These are phyloP conservation scores for Pholiota conissans DNA, from an alignment of 768 basidiomycete genomes.

Conservation along the genomic window DNA sequence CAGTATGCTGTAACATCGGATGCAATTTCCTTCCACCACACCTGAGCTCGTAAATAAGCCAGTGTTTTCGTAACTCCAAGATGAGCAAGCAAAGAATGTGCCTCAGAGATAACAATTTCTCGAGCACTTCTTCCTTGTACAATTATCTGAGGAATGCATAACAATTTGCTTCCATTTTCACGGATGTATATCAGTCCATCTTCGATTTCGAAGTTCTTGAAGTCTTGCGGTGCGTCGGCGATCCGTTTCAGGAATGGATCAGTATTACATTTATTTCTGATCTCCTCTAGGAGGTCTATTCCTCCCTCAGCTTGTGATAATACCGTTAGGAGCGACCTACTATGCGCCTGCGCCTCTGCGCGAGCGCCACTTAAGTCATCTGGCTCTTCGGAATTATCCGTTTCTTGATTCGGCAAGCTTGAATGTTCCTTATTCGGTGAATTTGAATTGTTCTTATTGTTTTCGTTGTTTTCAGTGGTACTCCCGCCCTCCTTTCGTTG, in stretches of 20 bases:
- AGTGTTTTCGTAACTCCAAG: constrained; percentile 34
- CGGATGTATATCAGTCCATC: constrained; percentile 19
- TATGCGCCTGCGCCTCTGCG: not conserved
- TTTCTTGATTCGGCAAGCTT: not conserved
- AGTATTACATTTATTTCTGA: constrained; percentile 9
- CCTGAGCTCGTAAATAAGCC: constrained; percentile 27
- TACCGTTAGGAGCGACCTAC: not conserved
- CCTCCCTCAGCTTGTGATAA: not conserved
- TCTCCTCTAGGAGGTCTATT: constrained; percentile 3
- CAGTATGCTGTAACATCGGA: constrained; percentile 26
- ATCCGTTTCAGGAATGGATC: constrained; percentile 21
- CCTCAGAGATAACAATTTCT: constrained; percentile 35
- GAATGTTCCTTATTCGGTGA: not conserved
- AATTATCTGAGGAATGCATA: constrained; percentile 25
- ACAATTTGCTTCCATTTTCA: constrained; percentile 3
- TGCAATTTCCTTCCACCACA: constrained; percentile 41
- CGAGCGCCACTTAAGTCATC: not conserved
- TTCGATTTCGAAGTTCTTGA: constrained; percentile 18
- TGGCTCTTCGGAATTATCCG: not conserved
- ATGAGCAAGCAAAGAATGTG: constrained; percentile 40
- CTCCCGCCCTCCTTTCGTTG: constrained; percentile 25
- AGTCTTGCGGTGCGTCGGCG: constrained; percentile 13
- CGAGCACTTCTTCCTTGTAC: constrained; percentile 17
- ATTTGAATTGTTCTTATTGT: not conserved
- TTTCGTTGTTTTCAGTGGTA: not conserved